Evolutionary conservation across 164 flowering plant genomes (phyloP), one percentile per base, ranked within the genome.

Genomic region (Tetrastigma voinierianum): DNA sequence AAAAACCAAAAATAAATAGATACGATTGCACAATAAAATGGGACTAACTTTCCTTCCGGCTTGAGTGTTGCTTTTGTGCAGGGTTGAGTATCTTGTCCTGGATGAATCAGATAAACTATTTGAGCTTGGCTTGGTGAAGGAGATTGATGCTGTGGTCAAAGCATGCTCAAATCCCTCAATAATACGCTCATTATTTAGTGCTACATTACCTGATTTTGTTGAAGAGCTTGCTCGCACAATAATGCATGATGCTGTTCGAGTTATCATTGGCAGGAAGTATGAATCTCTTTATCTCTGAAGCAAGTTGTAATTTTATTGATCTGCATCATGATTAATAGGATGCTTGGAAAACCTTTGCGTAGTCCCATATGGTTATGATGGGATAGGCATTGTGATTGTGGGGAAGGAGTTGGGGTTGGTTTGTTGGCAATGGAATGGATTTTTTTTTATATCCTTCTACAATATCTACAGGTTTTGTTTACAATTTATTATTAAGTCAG

Each of bases 211-310:
- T 81, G 93, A 68, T 97, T 98, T 75, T 69, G 98, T 96, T 67
- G n/a, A n/a, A n/a, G n/a, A n/a, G 99, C 90, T 90, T 74, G 98
- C 98, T 69, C 90, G 99, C 40, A 82, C 96, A 32, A 81, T 90
- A 62, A 96, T 96, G 99, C 99, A 90, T 80, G 98, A 92, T 80
- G 99, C 97, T 57, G 93, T 93, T 70, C 90, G 99, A 58, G 83
- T 96, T 57, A 89, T 96, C 64, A 77, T 96, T 70, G 98, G 99
- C 66, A 77, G 90, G 64, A 96, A 96, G 99, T 95, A 83, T 85
- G 97, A 13, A 44, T 59, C 59, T 45, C 12, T n/a, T 61, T 20
- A 54, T 56, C 43, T 2, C 12, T 49, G 52, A 45, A 20, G 16
- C 23, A 46, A 8, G 25, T 9, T 14, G 18, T 18, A 1, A 51